Conservation (phyloP, 2,329 filamentous ascomycete species). For the Aspergillus cejpii region DNA sequence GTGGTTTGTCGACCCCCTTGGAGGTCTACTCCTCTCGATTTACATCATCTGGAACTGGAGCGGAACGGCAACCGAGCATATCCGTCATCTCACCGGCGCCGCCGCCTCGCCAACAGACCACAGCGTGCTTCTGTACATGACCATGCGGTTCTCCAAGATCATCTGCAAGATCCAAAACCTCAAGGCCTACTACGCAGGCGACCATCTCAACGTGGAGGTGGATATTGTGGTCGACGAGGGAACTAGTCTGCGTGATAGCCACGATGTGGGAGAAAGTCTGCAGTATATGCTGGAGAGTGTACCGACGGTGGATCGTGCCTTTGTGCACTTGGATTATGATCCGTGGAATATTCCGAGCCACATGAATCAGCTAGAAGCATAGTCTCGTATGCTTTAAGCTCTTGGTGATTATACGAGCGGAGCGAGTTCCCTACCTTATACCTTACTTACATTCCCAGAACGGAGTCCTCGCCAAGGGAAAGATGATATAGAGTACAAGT, state of each 20-base stretch:
- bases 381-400: background rate
- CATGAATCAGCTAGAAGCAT: slow-evolving; percentile 27
- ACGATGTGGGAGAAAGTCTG: slow-evolving; percentile 55
- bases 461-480: background rate
- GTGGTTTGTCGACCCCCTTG: slow-evolving; percentile 58
- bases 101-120: slow-evolving; percentile 55
- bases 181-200: slow-evolving; percentile 57
- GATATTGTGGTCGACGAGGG: slow-evolving; percentile 56
- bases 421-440: no score
- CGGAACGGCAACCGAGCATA: slow-evolving; percentile 55
- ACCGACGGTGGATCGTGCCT: slow-evolving; percentile 41
- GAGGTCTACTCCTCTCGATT: slow-evolving; percentile 55
- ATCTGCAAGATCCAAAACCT: slow-evolving; percentile 62
- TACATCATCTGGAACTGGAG: slow-evolving; percentile 58
- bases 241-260: slow-evolving; percentile 50
- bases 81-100: slow-evolving; percentile 56
- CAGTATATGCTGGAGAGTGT: slow-evolving; percentile 56
- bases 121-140: slow-evolving; percentile 80
- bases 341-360: slow-evolving; percentile 42
- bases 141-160: slow-evolving; percentile 85
- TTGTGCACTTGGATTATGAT: slow-evolving; percentile 47
- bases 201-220: slow-evolving; percentile 57
- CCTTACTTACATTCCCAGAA: background rate
- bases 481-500: no score
- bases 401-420: background rate